A percentile compares a stretch with the other conserved stretches of the same genome.
Evolutionary conservation across 2,329 filamentous ascomycete genomes (phyloP).

Genomic region (Tolypocladium endophyticum): DNA sequence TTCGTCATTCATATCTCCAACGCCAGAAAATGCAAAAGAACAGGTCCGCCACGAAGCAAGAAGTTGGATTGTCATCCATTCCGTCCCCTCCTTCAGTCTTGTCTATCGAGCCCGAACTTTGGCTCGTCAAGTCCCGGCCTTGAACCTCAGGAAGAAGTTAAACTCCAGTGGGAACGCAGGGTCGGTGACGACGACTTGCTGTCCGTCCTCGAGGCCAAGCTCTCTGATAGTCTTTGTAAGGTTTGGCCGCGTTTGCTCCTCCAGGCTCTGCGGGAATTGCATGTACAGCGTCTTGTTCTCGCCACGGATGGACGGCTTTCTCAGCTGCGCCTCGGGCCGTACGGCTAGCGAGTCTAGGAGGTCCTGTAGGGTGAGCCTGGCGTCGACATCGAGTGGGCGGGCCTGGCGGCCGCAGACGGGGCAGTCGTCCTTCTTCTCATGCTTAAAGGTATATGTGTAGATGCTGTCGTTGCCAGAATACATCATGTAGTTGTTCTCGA

Average conservation of each 20-base stretch:
- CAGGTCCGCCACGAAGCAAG: neutral
- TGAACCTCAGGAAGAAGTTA: slow-evolving; percentile 43
- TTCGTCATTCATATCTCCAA: slow-evolving; percentile 10
- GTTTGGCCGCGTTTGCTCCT: slow-evolving; percentile 77
- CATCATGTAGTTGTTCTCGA: slow-evolving; percentile 94
- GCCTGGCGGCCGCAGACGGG: slow-evolving; percentile 84
- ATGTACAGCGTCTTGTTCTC: slow-evolving; percentile 85
- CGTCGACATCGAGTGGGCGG: slow-evolving; percentile 62
- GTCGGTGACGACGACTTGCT: slow-evolving; percentile 88
- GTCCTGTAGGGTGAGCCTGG: slow-evolving; percentile 64
- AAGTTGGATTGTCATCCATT: slow-evolving; percentile 1
- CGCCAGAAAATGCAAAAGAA: slow-evolving; percentile 15
- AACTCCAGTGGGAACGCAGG: slow-evolving; percentile 73
- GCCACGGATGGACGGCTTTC: slow-evolving; percentile 75
- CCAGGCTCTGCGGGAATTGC: slow-evolving; percentile 69
- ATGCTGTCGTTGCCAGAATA: slow-evolving; percentile 93
- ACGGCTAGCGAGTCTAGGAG: slow-evolving; percentile 77
- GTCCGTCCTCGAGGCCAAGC: slow-evolving; percentile 61
- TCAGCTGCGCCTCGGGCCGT: slow-evolving; percentile 82
- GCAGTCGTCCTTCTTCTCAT: slow-evolving; percentile 89
- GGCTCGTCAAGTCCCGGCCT: slow-evolving; percentile 8
- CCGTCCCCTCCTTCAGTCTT: neutral
- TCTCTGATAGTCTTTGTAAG: slow-evolving; percentile 67
- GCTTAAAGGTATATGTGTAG: slow-evolving; percentile 95
- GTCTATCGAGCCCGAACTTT: neutral